phyloP scores from a whole-genome alignment of 1,139 yeast genomes.

The Yamadazyma diospyri region DNA sequence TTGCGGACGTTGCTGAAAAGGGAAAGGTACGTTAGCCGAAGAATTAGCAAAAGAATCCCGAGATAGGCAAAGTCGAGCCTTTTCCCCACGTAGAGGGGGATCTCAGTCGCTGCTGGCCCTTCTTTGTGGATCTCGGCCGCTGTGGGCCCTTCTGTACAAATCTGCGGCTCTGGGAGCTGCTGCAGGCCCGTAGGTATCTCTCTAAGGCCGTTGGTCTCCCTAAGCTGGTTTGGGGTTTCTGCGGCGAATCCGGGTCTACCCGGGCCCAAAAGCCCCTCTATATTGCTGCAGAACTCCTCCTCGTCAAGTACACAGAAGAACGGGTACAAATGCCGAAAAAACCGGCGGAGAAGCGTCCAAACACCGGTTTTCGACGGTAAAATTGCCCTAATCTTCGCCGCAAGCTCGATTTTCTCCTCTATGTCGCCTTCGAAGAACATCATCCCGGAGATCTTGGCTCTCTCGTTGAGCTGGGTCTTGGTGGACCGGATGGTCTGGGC shows the following conservation, averaged over 20 bases:
- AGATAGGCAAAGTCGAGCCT: slow-evolving; percentile 30
- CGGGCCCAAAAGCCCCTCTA: slow-evolving; percentile 24
- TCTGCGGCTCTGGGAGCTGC: no score
- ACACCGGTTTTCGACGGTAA: slow-evolving; percentile 42
- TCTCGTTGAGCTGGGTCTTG: slow-evolving; percentile 17
- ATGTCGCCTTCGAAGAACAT: slow-evolving; percentile 31
- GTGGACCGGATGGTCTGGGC: slow-evolving; percentile 3
- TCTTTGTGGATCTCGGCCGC: no score
- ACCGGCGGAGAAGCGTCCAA: slow-evolving; percentile 44
- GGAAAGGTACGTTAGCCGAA: slow-evolving; percentile 29
- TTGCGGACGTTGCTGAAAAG: slow-evolving; percentile 29
- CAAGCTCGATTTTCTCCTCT: slow-evolving; percentile 26
- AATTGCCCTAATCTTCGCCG: slow-evolving; percentile 34
- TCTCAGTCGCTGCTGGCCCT: no score
- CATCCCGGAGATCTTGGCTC: slow-evolving; percentile 29
- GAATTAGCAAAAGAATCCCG: slow-evolving; percentile 26
- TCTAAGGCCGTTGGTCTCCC: no score
- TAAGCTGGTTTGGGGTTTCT: no score
- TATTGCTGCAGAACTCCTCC: slow-evolving; percentile 18
- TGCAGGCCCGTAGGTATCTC: slow-evolving; percentile 4
- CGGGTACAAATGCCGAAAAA: slow-evolving; percentile 42
- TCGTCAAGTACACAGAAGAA: slow-evolving; percentile 49
- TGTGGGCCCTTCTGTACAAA: no score
- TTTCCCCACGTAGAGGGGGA: slow-evolving; percentile 25
- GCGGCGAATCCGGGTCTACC: slow-evolving; percentile 10